Conservation (phyloP, 2,329 filamentous ascomycete species). For the Trichocomaceae sp. region DNA sequence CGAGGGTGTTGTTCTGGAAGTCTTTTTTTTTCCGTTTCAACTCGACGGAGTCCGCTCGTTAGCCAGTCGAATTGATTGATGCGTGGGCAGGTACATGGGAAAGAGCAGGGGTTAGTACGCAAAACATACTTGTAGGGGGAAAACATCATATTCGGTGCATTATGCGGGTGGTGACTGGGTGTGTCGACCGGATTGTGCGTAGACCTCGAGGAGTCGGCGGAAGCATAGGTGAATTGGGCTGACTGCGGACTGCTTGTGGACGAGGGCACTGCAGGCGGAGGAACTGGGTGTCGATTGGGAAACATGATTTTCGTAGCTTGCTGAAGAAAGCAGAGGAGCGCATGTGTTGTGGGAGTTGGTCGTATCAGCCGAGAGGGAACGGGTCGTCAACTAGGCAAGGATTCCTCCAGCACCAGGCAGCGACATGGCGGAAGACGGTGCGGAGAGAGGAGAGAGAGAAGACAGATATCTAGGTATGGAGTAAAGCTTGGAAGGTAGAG, state of each 20-base stretch:
- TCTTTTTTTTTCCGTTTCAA: slow-evolving; percentile 17
- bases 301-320: slow-evolving; percentile 1
- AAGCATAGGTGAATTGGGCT: slow-evolving; percentile 6
- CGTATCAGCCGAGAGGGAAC: neutral
- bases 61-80: neutral
- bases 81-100: neutral
- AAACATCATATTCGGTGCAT: neutral
- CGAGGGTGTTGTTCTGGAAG: slow-evolving; percentile 31
- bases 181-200: slow-evolving; percentile 5
- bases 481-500: too few species aligned
- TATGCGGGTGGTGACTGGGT: neutral
- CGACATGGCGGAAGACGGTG: neutral
- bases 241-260: slow-evolving; percentile 9
- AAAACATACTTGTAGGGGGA: slow-evolving; percentile 13
- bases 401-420: neutral
- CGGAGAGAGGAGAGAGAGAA: neutral
- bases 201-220: slow-evolving; percentile 2
- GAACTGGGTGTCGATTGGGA: slow-evolving; percentile 7
- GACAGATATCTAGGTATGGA: neutral
- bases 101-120: neutral
- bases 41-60: neutral
- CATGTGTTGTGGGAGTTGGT: neutral
- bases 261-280: neutral
- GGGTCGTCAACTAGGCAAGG: neutral
- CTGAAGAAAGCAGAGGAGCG: neutral